Conservation (phyloP, 2,329 filamentous ascomycete species). For the Orbilia oligospora region DNA sequence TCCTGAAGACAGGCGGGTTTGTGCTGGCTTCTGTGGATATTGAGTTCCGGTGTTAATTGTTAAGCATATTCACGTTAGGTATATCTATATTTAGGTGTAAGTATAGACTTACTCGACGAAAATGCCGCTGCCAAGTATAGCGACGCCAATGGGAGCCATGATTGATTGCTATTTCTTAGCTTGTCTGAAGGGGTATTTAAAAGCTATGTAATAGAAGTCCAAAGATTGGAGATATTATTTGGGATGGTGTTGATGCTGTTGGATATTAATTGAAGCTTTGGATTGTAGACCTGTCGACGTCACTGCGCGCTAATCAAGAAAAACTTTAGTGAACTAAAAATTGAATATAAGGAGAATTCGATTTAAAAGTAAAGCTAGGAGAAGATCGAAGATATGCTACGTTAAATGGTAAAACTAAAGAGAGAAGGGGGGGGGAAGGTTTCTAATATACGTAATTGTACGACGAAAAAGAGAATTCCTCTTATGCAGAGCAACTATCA, state of each 20-base stretch:
- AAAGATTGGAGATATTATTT: not conserved
- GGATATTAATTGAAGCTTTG: slow-evolving; percentile 33
- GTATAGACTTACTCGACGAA: slow-evolving; percentile 71
- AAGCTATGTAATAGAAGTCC: no score
- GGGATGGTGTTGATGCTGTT: slow-evolving; percentile 43
- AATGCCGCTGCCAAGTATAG: slow-evolving; percentile 76
- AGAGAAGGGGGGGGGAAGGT: not conserved
- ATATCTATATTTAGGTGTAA: not conserved
- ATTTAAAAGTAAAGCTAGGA: not conserved
- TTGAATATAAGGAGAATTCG: not conserved
- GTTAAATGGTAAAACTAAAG: not conserved
- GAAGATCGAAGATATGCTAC: no score
- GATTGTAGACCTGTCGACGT: slow-evolving; percentile 20
- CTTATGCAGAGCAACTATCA: not conserved
- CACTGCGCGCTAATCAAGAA: slow-evolving; percentile 19
- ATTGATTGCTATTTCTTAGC: slow-evolving; percentile 4
- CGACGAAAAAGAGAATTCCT: not conserved
- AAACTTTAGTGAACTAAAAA: not conserved
- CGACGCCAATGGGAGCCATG: slow-evolving; percentile 71
- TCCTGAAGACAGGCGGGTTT: slow-evolving; percentile 74
- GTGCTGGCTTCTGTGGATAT: slow-evolving; percentile 39
- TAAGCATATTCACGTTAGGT: not conserved
- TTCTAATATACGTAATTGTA: no score
- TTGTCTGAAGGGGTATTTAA: not conserved
- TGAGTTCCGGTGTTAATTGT: not conserved